Percentiles rank a stretch among this genome's conserved stretches.
Conservation (phyloP, 768 basidiomycete species). For the Infundibulicybe gibba region DNA sequence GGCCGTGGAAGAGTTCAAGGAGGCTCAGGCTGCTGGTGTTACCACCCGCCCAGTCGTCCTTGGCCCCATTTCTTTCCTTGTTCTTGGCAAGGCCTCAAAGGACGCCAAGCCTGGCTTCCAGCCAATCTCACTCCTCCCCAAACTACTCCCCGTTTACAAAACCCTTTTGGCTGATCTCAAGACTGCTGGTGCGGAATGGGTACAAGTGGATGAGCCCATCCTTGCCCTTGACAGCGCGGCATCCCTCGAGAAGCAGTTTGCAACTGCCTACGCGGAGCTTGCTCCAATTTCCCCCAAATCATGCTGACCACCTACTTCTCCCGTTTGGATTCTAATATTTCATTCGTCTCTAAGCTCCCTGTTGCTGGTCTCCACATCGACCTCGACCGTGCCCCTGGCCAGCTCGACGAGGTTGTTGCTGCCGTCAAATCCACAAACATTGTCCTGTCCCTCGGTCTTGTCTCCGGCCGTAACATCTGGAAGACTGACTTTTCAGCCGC, state of each 20-base stretch:
- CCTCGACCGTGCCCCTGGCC: conserved; percentile 87
- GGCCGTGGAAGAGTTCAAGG: conserved; percentile 88
- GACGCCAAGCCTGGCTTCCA: conserved; percentile 82
- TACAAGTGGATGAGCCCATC: conserved; percentile 96
- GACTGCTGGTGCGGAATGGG: conserved; percentile 88
- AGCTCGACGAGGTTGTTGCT: conserved; percentile 77
- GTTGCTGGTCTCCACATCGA: conserved; percentile 95
- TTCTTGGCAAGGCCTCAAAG: conserved; percentile 88
- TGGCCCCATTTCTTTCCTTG: conserved; percentile 93
- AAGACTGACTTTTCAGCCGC: conserved; percentile 90
- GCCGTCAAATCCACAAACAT: conserved; percentile 83
- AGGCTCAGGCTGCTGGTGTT: conserved; percentile 89
- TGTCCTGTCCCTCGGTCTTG: conserved; percentile 87
- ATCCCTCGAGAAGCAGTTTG: conserved; percentile 74
- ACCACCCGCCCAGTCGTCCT: conserved; percentile 92
- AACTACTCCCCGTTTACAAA: conserved; percentile 89
- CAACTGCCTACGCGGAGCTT: conserved; percentile 77
- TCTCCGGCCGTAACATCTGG: conserved; percentile 99
- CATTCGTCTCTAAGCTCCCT: conserved; percentile 88
- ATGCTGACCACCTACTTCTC: conserved; percentile 95
- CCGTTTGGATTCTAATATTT: conserved; percentile 90
- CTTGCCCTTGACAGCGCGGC: conserved; percentile 88
- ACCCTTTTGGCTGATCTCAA: conserved; percentile 89
- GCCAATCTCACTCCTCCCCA: conserved; percentile 85
- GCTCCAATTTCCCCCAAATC: conserved; percentile 82